These are phyloP conservation scores for Pistacia atlantica DNA, from an alignment of 345 rosid genomes.

Conservation along the genomic window DNA sequence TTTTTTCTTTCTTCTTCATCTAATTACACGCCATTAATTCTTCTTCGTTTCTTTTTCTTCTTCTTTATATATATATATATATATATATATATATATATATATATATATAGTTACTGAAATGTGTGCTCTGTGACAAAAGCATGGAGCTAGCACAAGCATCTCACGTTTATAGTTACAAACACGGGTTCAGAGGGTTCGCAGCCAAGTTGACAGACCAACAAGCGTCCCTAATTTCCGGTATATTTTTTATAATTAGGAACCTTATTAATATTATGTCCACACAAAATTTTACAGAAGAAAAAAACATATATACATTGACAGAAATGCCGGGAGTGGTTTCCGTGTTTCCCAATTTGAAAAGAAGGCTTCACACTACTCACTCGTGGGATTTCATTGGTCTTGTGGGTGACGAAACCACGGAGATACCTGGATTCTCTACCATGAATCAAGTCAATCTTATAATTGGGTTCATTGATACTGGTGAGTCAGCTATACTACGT, in stretches of 20 bases:
- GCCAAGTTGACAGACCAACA: slow-evolving; percentile 46
- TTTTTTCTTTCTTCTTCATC: not conserved
- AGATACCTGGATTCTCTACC: slow-evolving; percentile 55
- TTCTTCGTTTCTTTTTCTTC: not conserved
- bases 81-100: too few species aligned
- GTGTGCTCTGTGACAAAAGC: slow-evolving; percentile 27
- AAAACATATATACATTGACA: slow-evolving; percentile 12
- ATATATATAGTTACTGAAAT: not conserved
- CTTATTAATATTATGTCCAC: too few species aligned
- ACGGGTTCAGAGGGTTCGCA: slow-evolving; percentile 54
- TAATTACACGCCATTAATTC: not conserved
- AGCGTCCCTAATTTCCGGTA: slow-evolving; percentile 47
- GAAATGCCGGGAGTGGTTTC: slow-evolving; percentile 60
- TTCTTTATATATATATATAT: not conserved
- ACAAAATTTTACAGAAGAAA: too few species aligned
- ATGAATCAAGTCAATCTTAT: slow-evolving; percentile 50
- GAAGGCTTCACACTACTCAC: slow-evolving; percentile 57
- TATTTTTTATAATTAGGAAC: not conserved
- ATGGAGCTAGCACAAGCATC: slow-evolving; percentile 42
- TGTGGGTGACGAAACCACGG: slow-evolving; percentile 46
- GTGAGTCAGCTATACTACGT: slow-evolving; percentile 20
- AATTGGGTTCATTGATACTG: slow-evolving; percentile 58
- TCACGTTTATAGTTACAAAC: slow-evolving; percentile 48
- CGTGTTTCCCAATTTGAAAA: slow-evolving; percentile 49
- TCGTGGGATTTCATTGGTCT: slow-evolving; percentile 70